Conservation (phyloP, 148 eudicot genomes). For the Cornus suecica region DNA sequence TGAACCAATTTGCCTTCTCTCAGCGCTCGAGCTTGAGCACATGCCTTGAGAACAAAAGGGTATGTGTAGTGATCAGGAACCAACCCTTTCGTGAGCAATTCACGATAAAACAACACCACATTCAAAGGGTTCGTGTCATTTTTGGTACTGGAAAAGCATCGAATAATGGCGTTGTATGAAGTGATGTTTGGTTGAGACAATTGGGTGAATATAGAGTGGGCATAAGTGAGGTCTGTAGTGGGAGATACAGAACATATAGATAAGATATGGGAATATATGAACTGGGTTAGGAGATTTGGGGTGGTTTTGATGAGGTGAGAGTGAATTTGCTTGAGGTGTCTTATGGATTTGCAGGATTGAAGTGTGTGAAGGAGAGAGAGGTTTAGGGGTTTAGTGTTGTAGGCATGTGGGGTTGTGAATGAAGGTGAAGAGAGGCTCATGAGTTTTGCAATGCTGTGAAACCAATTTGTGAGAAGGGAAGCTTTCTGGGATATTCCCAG, state of each 20-base stretch:
- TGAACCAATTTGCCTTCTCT: slow-evolving; percentile 24
- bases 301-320: slow-evolving; percentile 20
- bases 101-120: slow-evolving; percentile 16
- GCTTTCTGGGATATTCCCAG: no score
- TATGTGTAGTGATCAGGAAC: slow-evolving; percentile 13
- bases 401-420: background rate
- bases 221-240: slow-evolving; percentile 18
- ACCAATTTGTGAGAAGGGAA: no score
- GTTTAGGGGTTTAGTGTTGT: background rate
- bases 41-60: slow-evolving; percentile 16
- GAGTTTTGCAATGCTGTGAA: background rate
- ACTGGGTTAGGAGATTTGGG: slow-evolving; percentile 21
- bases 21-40: background rate
- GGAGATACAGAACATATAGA: slow-evolving; percentile 9
- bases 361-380: slow-evolving; percentile 11
- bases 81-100: slow-evolving; percentile 23
- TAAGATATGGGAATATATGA: slow-evolving; percentile 14
- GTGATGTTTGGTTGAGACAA: slow-evolving; percentile 16
- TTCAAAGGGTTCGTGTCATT: slow-evolving; percentile 1
- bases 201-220: slow-evolving; percentile 15
- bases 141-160: slow-evolving; percentile 16
- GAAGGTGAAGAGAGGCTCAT: slow-evolving; percentile 5
- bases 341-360: slow-evolving; percentile 20
- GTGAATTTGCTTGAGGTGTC: slow-evolving; percentile 32
- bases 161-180: slow-evolving; percentile 17